phyloP scores from a whole-genome alignment of 805 yeast genomes.

The Monosporozyma servazzii region DNA sequence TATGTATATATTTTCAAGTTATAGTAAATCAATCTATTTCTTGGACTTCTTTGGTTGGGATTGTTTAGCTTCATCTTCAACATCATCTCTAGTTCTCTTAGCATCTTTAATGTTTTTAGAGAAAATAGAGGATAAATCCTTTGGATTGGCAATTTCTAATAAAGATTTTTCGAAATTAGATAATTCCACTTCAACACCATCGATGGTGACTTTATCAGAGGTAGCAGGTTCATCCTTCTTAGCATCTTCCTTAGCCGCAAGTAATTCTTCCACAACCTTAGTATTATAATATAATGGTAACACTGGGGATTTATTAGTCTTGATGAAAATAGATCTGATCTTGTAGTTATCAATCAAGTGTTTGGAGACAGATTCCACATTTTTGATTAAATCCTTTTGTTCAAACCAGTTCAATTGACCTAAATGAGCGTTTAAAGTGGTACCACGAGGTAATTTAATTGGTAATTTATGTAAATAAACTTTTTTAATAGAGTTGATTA shows the following conservation, averaged over 20 bases:
- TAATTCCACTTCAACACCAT: slow-evolving; percentile 37
- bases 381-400: slow-evolving; percentile 47
- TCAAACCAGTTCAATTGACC: slow-evolving; percentile 45
- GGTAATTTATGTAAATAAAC: slow-evolving; percentile 46
- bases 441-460: slow-evolving; percentile 65
- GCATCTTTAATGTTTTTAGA: slow-evolving; percentile 44
- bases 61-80: slow-evolving; percentile 4
- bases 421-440: slow-evolving; percentile 52
- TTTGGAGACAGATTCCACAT: slow-evolving; percentile 46
- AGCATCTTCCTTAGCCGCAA: slow-evolving; percentile 13
- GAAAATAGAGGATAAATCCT: slow-evolving; percentile 51
- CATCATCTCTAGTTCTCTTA: slow-evolving; percentile 22
- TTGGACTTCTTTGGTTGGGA: slow-evolving; percentile 15
- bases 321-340: slow-evolving; percentile 53
- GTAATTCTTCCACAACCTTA: slow-evolving; percentile 32
- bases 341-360: slow-evolving; percentile 35
- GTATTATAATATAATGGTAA: slow-evolving; percentile 74
- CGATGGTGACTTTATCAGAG: slow-evolving; percentile 6
- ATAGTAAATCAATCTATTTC: slow-evolving; percentile 4
- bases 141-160: slow-evolving; percentile 75
- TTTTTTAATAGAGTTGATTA: slow-evolving; percentile 50
- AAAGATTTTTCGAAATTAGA: slow-evolving; percentile 66
- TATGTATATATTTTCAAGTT: neutral
- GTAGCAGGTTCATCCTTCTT: slow-evolving; percentile 22
- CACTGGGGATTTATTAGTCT: slow-evolving; percentile 66